These are phyloP conservation scores for Medicago ruthenica DNA, from an alignment of 306 rosid genomes.

Conservation along the genomic window DNA sequence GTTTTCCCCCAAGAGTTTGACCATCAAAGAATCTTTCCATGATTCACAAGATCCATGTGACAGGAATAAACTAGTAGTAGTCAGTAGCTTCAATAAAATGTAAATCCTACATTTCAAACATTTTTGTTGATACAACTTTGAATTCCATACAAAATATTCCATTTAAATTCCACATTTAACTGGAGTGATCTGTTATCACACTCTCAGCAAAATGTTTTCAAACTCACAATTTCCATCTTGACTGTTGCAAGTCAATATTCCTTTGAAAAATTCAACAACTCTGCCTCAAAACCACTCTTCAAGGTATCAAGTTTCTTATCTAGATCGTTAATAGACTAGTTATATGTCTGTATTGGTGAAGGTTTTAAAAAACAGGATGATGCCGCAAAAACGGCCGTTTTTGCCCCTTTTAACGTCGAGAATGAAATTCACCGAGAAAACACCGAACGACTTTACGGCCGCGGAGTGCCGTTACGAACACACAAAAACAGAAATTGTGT, in stretches of 20 bases:
- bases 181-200: neutral
- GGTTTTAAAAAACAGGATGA: conserved; percentile 7
- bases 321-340: conserved; percentile 88
- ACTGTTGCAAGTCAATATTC: conserved; percentile 55
- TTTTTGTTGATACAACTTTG: conserved; percentile 28
- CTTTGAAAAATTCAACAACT: conserved; percentile 67
- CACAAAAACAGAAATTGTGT: too few relatives aligned
- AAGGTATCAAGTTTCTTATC: conserved; percentile 82
- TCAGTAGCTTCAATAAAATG: neutral
- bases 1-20: too few relatives aligned
- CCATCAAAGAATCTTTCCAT: too few relatives aligned
- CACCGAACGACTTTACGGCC: too few relatives aligned
- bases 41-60: conserved; percentile 23
- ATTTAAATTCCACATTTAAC: conserved; percentile 5
- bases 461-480: too few relatives aligned
- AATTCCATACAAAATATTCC: conserved; percentile 21
- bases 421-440: too few relatives aligned
- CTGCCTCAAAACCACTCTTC: conserved; percentile 78
- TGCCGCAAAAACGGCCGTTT: too few relatives aligned
- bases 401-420: too few relatives aligned
- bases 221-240: conserved; percentile 29
- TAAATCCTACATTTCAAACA: conserved; percentile 7
- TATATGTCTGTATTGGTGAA: conserved; percentile 94
- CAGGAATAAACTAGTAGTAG: conserved; percentile 6
- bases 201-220: too few relatives aligned